Evolutionary conservation across 768 basidiomycete species (phyloP).

Genomic region (Mycena galericulata): DNA sequence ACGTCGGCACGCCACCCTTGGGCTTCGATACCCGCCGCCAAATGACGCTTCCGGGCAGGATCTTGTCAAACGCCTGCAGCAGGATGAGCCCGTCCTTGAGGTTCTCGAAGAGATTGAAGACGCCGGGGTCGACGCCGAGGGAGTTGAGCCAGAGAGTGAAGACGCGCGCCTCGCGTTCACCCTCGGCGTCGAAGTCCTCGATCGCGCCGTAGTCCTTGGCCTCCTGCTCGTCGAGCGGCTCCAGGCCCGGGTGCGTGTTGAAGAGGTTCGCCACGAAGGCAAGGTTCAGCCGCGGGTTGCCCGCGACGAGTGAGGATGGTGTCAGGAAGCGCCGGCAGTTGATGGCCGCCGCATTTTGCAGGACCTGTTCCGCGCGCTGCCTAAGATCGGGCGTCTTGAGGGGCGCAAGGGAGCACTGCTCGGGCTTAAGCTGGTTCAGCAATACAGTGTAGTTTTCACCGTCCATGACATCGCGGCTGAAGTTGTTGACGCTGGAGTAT

Average conservation of each 20-base stretch:
- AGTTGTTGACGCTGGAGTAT: conserved; percentile 87
- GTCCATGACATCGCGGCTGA: conserved; percentile 96
- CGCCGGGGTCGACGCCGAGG: conserved; percentile 94
- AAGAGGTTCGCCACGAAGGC: conserved; percentile 99
- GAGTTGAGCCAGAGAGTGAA: conserved; percentile 99
- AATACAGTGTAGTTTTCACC: conserved; percentile 98
- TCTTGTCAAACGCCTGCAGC: conserved; percentile 96
- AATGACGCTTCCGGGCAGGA: conserved; percentile 90
- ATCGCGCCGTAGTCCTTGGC: conserved; percentile 90
- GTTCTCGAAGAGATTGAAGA: conserved; percentile 97
- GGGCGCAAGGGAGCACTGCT: conserved; percentile 91
- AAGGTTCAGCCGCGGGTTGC: conserved; percentile 97
- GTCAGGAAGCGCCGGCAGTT: conserved; percentile 97
- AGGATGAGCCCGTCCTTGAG: conserved; percentile 92
- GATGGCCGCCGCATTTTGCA: conserved; percentile 94
- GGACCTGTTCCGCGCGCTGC: conserved; percentile 91
- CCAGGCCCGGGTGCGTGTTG: conserved; percentile 97
- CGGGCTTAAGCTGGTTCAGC: conserved; percentile 95
- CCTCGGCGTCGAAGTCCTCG: conserved; percentile 99
- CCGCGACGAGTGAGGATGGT: conserved; percentile 88
- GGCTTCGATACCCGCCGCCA: conserved; percentile 98
- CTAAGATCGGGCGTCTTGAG: conserved; percentile 87
- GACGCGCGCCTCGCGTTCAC: conserved; percentile 96
- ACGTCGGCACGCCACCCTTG: conserved; percentile 66
- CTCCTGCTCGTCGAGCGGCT: conserved; percentile 93